Evolutionary conservation across 768 basidiomycete genomes (phyloP), one percentile per base, ranked within the genome.

Genomic region (Dioszegia hungarica): DNA sequence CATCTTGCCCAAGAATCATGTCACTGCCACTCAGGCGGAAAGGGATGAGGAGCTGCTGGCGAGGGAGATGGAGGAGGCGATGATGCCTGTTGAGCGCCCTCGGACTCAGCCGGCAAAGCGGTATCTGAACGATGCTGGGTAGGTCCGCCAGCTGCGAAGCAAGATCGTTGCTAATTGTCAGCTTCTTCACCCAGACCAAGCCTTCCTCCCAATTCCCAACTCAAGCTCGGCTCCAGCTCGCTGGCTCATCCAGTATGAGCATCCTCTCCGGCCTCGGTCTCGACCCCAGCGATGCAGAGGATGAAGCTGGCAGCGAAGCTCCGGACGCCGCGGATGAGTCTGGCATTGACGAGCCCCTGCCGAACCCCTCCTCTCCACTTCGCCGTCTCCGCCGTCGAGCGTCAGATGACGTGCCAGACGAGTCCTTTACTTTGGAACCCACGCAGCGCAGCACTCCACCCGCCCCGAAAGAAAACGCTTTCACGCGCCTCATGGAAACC

Each of bases 111-210:
- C 66, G 5, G 61, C 57, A 19, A 41, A 48, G 39, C 58, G 59
- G 34, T 75, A 70, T 40, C 60, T 75, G 43, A 75, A 75, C 40
- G 59, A 65, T 14, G 55, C 63, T 49, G 74, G 74, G 70, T 74
- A 20, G 52, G 68, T 38, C 56, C 20, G n/a, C 5, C n/a, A 14
- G 22, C 11, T 22, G 25, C 10, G 2, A 20, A 10, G 29, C 47
- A 36, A 27, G 20, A 22, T 2, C 19, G 5, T 20, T 5, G 24
- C 34, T 47, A 24, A 38, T 24, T 38, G 36, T 38, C 25, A 72
- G 70, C 6, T 63, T 72, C 47, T 71, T 75, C 61, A 75, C 73
- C 5, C 73, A 75, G 41, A 72, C 65, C 29, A 67, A 60, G 53
- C 73, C 73, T n/a, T 49, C 53, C 27, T 46, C 48, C 5, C 40